These are phyloP conservation scores for Eucalyptus marginata DNA, from an alignment of 345 rosid species.

Conservation along the genomic window DNA sequence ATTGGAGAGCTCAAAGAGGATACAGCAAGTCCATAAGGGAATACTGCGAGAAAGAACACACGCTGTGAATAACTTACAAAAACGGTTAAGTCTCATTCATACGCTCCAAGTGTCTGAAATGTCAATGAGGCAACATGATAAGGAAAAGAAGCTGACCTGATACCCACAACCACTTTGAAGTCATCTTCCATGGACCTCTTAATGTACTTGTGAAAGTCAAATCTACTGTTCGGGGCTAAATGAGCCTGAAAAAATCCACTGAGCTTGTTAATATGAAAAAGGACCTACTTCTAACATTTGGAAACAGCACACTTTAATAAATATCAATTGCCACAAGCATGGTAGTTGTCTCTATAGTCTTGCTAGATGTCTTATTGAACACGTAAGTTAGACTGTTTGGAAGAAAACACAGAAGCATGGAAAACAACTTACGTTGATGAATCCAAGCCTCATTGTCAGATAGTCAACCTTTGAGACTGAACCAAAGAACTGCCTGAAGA, in stretches of 20 bases:
- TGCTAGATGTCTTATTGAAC: not conserved
- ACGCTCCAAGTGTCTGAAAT: not conserved
- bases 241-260: constrained; percentile 21
- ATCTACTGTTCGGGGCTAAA: constrained; percentile 33
- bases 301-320: not conserved
- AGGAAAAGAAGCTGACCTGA: constrained; percentile 13
- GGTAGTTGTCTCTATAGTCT: not conserved
- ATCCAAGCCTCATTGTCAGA: constrained; percentile 29
- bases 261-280: not conserved
- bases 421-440: constrained; percentile 20
- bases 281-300: not conserved
- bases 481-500: constrained; percentile 27
- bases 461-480: constrained; percentile 35
- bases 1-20: constrained; percentile 16
- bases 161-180: constrained; percentile 44
- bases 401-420: not conserved
- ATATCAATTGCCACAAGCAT: not conserved
- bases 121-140: not conserved
- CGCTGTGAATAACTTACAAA: not conserved
- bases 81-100: not conserved
- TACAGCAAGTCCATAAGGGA: constrained; percentile 20
- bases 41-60: not conserved
- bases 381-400: not conserved
- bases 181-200: constrained; percentile 48
- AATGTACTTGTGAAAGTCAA: constrained; percentile 34